Percentiles rank a stretch among this genome's conserved stretches.
Evolutionary conservation across 1,284 basidiomycete species (phyloP).

Genomic region (Trametes versicolor): DNA sequence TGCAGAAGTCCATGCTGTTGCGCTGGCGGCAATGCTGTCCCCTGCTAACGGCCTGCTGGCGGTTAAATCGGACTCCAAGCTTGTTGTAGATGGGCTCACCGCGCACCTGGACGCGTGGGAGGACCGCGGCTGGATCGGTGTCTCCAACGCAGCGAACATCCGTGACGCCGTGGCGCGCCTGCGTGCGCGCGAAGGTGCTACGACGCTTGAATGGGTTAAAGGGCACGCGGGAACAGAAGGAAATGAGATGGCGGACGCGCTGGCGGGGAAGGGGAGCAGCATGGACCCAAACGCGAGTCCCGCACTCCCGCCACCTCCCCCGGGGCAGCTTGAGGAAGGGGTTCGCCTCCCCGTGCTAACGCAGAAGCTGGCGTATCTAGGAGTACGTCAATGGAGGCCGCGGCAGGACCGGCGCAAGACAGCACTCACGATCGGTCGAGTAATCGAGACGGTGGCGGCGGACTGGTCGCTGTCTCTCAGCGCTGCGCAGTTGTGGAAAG

Average conservation of each 20-base stretch:
- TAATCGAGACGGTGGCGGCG: neutral
- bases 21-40: neutral
- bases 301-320: neutral
- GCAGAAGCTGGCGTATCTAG: no score
- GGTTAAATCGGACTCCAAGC: slow-evolving; percentile 18
- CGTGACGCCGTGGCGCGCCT: neutral
- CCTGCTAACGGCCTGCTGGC: slow-evolving; percentile 11
- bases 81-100: slow-evolving; percentile 21
- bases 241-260: slow-evolving; percentile 1
- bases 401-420: neutral
- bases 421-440: neutral
- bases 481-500: neutral
- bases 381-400: no score
- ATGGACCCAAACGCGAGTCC: no score
- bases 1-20: neutral
- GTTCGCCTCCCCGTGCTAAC: no score
- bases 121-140: slow-evolving; percentile 13
- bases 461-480: neutral
- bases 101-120: slow-evolving; percentile 14
- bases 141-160: neutral
- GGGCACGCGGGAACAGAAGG: neutral
- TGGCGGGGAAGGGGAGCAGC: neutral
- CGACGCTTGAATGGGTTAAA: slow-evolving; percentile 5
- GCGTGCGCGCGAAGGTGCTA: neutral
- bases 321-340: neutral